These are phyloP conservation scores for Acanthamoeba lenticulata DNA, from an alignment of 208 protist species.

Conservation along the genomic window DNA sequence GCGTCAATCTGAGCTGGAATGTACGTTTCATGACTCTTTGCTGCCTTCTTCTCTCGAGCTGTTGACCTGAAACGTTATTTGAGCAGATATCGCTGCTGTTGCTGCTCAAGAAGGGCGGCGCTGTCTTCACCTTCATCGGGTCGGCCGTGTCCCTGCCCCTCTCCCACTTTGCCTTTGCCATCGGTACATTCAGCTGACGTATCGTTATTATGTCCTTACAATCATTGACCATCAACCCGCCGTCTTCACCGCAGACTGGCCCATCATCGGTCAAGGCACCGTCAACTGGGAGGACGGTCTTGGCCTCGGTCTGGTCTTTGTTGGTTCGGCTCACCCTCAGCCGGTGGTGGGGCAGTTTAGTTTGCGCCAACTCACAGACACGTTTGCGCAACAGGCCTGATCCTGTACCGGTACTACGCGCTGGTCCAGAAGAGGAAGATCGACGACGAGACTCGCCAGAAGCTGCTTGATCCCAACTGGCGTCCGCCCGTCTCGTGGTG, in stretches of 20 bases:
- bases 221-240: too few relatives aligned
- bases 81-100: slow-evolving; percentile 54
- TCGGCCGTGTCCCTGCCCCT: slow-evolving; percentile 47
- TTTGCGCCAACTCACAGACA: too few relatives aligned
- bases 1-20: slow-evolving; percentile 67
- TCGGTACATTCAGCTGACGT: too few relatives aligned
- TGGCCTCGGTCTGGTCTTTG: slow-evolving; percentile 21
- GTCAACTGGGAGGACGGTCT: slow-evolving; percentile 45
- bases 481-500: neutral
- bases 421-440: slow-evolving; percentile 53
- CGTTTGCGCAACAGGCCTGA: slow-evolving; percentile 13
- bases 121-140: slow-evolving; percentile 65
- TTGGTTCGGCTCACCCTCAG: neutral
- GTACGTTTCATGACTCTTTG: neutral
- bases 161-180: slow-evolving; percentile 69
- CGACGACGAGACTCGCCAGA: slow-evolving; percentile 24
- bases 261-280: slow-evolving; percentile 2
- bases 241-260: neutral
- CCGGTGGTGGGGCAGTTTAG: too few relatives aligned
- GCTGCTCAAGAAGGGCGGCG: slow-evolving; percentile 63
- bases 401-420: slow-evolving; percentile 53
- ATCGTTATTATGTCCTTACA: too few relatives aligned
- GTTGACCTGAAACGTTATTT: neutral
- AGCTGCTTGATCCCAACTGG: slow-evolving; percentile 52
- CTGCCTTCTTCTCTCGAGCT: neutral